These are phyloP conservation scores for Neotropicomus parvogracilis DNA, from an alignment of 1,284 basidiomycete genomes.

Conservation along the genomic window DNA sequence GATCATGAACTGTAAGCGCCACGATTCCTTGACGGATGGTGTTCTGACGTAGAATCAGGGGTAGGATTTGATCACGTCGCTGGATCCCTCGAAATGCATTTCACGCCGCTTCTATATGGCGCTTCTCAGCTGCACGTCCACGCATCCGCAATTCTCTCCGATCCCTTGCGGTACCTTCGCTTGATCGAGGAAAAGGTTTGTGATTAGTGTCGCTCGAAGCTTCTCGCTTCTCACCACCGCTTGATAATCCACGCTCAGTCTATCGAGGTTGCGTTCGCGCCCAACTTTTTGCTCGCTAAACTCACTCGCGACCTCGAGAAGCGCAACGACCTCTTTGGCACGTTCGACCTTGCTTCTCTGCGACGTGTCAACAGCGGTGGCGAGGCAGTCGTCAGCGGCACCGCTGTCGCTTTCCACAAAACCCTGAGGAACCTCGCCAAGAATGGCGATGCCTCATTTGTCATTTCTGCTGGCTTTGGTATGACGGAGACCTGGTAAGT, in stretches of 20 bases:
- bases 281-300: constrained; percentile 44
- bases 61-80: constrained; percentile 40
- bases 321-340: constrained; percentile 23
- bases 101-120: constrained; percentile 28
- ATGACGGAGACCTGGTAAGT: constrained; percentile 44
- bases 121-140: constrained; percentile 33
- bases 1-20: too few species aligned
- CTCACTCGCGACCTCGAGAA: constrained; percentile 34
- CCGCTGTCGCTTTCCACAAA: constrained; percentile 36
- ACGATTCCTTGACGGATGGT: too few species aligned
- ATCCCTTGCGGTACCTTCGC: constrained; percentile 25
- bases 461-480: constrained; percentile 41
- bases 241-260: constrained; percentile 15
- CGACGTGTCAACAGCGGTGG: constrained; percentile 36
- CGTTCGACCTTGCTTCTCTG: constrained; percentile 24
- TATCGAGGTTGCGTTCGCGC: constrained; percentile 37
- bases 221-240: not conserved
- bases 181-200: constrained; percentile 31
- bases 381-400: constrained; percentile 38
- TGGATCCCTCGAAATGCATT: constrained; percentile 33
- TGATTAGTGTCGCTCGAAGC: not conserved
- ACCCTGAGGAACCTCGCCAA: constrained; percentile 34
- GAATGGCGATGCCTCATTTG: constrained; percentile 29
- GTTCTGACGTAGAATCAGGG: constrained; percentile 26
- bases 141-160: constrained; percentile 31